phyloP scores from a whole-genome alignment of 192 early-diverging fungal species.

The Entomortierella parvispora region DNA sequence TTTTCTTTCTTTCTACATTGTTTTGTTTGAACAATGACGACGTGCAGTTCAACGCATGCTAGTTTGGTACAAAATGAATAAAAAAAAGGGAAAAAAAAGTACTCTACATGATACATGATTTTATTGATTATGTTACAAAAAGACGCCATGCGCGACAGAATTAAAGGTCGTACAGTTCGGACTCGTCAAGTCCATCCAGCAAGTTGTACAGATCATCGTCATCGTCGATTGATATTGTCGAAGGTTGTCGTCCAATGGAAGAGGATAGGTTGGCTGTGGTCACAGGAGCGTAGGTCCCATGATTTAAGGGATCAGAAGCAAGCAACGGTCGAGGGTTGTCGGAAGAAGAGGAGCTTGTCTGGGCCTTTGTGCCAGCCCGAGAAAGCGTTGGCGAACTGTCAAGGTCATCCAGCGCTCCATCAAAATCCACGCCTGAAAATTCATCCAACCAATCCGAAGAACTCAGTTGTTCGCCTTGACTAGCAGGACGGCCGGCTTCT shows the following conservation, averaged over 20 bases:
- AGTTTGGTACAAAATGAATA: too few relatives aligned
- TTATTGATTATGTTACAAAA: neutral
- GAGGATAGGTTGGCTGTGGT: neutral
- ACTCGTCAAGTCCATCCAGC: slow-evolving; percentile 37
- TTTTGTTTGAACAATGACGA: neutral
- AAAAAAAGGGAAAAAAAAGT: too few relatives aligned
- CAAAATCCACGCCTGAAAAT: slow-evolving; percentile 18
- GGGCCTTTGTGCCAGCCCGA: neutral
- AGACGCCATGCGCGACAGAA: too few relatives aligned
- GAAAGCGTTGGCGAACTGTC: neutral
- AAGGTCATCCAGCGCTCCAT: slow-evolving; percentile 3
- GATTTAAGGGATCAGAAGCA: neutral
- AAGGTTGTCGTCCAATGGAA: neutral
- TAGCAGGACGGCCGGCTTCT: neutral
- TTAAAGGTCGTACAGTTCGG: slow-evolving; percentile 21
- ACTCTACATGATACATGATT: too few relatives aligned
- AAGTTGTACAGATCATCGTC: slow-evolving; percentile 39
- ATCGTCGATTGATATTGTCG: slow-evolving; percentile 1
- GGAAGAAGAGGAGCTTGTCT: too few relatives aligned
- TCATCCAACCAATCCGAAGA: slow-evolving; percentile 31
- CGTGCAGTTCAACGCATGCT: too few relatives aligned
- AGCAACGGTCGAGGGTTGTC: neutral
- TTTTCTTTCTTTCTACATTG: neutral
- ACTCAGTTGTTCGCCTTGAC: neutral
- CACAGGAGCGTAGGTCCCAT: too few relatives aligned